Evolutionary conservation across 164 flowering plant species (phyloP).

Genomic region (Vitis cinerea): DNA sequence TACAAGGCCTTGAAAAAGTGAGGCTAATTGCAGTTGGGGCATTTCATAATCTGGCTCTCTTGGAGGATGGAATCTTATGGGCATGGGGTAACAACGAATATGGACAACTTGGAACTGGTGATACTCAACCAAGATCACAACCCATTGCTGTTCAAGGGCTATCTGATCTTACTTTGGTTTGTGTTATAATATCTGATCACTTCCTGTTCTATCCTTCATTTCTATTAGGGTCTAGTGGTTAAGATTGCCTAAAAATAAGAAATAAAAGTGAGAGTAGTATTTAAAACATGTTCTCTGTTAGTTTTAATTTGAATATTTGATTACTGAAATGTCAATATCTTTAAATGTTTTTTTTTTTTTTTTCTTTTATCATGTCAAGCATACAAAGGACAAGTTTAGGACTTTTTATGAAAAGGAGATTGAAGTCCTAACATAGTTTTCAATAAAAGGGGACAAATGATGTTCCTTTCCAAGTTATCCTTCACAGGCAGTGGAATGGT

Average conservation of each 20-base stretch:
- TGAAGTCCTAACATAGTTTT: background rate
- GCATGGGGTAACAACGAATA: conserved; percentile 99
- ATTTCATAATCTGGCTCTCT: conserved; percentile 95
- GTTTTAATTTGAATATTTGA: too few relatives aligned
- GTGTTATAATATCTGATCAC: conserved; percentile 19
- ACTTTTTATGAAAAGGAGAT: background rate
- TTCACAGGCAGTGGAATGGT: too few relatives aligned
- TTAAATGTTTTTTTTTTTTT: background rate
- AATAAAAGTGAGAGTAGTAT: background rate
- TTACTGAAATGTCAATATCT: background rate
- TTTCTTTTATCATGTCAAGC: background rate
- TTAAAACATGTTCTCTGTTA: too few relatives aligned
- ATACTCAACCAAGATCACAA: conserved; percentile 97
- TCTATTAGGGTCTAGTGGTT: too few relatives aligned
- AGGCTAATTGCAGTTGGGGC: conserved; percentile 92
- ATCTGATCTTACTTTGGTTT: conserved; percentile 79
- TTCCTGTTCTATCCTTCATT: background rate
- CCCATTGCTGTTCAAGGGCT: conserved; percentile 90
- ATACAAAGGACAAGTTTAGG: background rate
- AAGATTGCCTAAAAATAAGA: too few relatives aligned
- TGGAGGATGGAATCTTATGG: conserved; percentile 83
- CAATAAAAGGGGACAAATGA: too few relatives aligned
- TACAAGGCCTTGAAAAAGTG: conserved; percentile 95
- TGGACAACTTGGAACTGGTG: conserved; percentile 99
- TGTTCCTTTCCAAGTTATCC: too few relatives aligned